Conservation (phyloP, 331 rosid species). For the Malus hybrid region DNA sequence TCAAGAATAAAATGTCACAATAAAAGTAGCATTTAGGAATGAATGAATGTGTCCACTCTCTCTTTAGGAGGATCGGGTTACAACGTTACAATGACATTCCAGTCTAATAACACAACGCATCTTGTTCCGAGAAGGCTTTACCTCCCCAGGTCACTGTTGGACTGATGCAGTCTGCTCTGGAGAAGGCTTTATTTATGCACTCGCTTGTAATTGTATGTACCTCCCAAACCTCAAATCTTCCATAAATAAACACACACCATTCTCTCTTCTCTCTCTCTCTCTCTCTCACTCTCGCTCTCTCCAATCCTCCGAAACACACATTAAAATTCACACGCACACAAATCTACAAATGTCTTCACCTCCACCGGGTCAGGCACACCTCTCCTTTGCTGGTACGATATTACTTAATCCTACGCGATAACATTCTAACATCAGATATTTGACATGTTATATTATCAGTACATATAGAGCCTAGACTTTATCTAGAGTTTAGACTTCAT, state of each 20-base stretch:
- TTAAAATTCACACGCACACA: background rate
- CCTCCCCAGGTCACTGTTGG: background rate
- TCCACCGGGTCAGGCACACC: background rate
- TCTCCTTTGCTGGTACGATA: background rate
- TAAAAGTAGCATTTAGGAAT: background rate
- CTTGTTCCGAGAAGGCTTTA: background rate
- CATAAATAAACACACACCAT: background rate
- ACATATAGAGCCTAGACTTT: background rate
- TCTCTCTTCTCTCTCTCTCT: background rate
- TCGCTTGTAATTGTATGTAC: background rate
- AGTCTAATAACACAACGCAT: background rate
- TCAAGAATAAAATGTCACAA: background rate
- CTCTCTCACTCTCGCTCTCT: background rate
- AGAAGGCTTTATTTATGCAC: constrained; percentile 7
- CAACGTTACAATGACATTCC: too few species aligned
- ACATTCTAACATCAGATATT: background rate
- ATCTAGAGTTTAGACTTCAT: too few species aligned
- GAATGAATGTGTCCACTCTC: background rate
- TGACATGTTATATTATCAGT: background rate
- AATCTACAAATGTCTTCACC: background rate
- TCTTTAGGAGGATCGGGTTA: too few species aligned
- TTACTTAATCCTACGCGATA: background rate
- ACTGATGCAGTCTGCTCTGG: background rate
- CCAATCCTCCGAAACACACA: background rate
- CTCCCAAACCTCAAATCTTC: background rate